These are phyloP conservation scores for Aspergillus biplanus DNA, from an alignment of 495 filamentous ascomycete species.

Conservation along the genomic window DNA sequence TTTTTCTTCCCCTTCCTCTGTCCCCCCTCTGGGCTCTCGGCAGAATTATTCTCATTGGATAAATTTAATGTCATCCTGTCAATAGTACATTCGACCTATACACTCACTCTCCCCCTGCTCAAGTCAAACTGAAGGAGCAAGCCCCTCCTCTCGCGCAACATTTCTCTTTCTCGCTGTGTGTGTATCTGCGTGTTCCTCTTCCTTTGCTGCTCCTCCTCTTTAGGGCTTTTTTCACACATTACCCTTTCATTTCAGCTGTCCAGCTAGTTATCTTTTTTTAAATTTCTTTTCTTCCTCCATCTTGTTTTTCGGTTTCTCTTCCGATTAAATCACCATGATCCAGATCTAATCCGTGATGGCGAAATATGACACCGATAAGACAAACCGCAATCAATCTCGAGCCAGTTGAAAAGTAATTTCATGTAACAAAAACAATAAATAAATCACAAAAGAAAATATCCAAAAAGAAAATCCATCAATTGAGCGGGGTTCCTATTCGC, in stretches of 20 bases:
- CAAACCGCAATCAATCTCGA: slow-evolving; percentile 13
- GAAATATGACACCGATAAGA: slow-evolving; percentile 19
- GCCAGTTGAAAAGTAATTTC: slow-evolving; percentile 10
- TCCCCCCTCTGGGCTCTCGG: slow-evolving; percentile 2
- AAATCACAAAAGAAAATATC: background rate
- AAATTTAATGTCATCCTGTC: slow-evolving; percentile 18
- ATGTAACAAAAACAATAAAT: slow-evolving; percentile 6
- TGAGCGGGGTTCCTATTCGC: background rate
- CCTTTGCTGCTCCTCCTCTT: background rate
- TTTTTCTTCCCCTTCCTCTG: slow-evolving; percentile 12
- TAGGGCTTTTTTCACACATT: background rate
- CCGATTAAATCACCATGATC: slow-evolving; percentile 16
- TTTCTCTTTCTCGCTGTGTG: background rate
- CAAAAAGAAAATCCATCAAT: background rate
- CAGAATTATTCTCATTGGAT: slow-evolving; percentile 21
- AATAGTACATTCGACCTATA: slow-evolving; percentile 28
- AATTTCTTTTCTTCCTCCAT: slow-evolving; percentile 1
- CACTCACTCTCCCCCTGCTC: slow-evolving; percentile 18
- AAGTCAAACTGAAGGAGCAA: slow-evolving; percentile 21
- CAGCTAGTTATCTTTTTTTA: background rate
- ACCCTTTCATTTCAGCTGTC: background rate
- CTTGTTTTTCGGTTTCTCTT: slow-evolving; percentile 5
- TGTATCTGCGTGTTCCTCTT: background rate
- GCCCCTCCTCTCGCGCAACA: slow-evolving; percentile 1
- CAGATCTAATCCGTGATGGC: slow-evolving; percentile 14